Conservation (phyloP, 257 asterid species). For the Capsicum pubescens region DNA sequence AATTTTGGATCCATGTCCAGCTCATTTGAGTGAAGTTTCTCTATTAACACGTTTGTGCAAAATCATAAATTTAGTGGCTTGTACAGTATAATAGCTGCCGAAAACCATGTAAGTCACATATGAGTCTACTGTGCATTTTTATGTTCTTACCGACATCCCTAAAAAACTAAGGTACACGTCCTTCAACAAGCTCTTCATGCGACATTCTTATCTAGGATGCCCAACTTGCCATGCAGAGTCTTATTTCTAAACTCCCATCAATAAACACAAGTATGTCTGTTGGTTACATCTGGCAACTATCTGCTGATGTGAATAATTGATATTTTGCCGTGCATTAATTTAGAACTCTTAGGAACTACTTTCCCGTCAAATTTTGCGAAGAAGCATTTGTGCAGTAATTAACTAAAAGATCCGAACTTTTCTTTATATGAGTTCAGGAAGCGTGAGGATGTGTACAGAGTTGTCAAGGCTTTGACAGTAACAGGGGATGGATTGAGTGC, state of each 20-base stretch:
- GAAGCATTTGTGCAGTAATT: constrained; percentile 22
- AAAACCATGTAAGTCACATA: background rate
- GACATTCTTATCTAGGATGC: constrained; percentile 8
- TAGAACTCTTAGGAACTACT: background rate
- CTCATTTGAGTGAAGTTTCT: background rate
- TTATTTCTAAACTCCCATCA: background rate
- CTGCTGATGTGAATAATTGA: background rate
- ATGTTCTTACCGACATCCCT: background rate
- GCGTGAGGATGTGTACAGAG: constrained; percentile 93
- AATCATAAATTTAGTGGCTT: background rate
- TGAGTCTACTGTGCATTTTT: background rate
- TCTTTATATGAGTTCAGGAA: constrained; percentile 54
- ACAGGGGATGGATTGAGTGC: constrained; percentile 65
- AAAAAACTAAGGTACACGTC: background rate
- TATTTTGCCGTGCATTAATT: background rate
- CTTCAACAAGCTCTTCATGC: background rate
- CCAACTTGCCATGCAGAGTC: constrained; percentile 19
- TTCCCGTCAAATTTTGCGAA: background rate
- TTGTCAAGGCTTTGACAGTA: constrained; percentile 70
- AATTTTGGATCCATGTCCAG: background rate
- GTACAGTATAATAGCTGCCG: background rate
- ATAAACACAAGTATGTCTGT: constrained; percentile 7
- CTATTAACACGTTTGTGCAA: background rate
- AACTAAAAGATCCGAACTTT: constrained; percentile 18
- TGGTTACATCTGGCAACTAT: background rate